Conservation (phyloP, 2,329 filamentous ascomycete species). For the Fusarium sp. region DNA sequence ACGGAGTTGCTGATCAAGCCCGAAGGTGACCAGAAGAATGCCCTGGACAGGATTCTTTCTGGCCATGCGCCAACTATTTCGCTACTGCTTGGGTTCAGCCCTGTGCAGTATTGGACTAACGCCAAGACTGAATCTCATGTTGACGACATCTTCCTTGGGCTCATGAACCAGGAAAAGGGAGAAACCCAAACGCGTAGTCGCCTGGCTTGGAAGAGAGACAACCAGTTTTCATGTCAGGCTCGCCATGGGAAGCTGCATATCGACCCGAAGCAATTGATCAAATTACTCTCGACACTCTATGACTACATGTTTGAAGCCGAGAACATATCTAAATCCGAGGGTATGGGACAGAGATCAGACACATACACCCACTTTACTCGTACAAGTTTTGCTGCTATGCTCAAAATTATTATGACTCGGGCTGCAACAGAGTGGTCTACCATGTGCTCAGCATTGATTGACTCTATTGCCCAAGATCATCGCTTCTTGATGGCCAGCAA, state of each 20-base stretch:
- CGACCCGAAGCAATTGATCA: conserved; percentile 55
- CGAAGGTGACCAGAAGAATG: conserved; percentile 41
- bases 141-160: conserved; percentile 55
- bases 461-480: conserved; percentile 51
- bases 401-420: conserved; percentile 54
- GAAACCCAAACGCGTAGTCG: conserved; percentile 49
- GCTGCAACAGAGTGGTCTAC: conserved; percentile 54
- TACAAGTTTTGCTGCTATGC: conserved; percentile 56
- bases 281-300: conserved; percentile 59
- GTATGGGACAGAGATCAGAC: conserved; percentile 13
- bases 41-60: conserved; percentile 59
- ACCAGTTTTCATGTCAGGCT: conserved; percentile 48
- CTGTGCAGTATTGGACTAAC: conserved; percentile 66
- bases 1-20: conserved; percentile 61
- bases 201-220: conserved; percentile 55
- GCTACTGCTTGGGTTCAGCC: conserved; percentile 64
- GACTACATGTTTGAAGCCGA: conserved; percentile 61
- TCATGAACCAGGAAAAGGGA: conserved; percentile 22
- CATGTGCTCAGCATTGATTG: conserved; percentile 50
- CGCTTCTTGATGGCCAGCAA: conserved; percentile 50
- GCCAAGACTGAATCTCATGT: conserved; percentile 56
- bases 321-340: conserved; percentile 44
- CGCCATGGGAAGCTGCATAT: conserved; percentile 50
- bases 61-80: conserved; percentile 62
- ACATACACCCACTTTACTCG: conserved; percentile 54